A percentile compares a stretch with the other conserved stretches of the same genome.
These are phyloP conservation scores for Royoungia palumana DNA, from an alignment of 768 basidiomycete genomes.

Conservation along the genomic window DNA sequence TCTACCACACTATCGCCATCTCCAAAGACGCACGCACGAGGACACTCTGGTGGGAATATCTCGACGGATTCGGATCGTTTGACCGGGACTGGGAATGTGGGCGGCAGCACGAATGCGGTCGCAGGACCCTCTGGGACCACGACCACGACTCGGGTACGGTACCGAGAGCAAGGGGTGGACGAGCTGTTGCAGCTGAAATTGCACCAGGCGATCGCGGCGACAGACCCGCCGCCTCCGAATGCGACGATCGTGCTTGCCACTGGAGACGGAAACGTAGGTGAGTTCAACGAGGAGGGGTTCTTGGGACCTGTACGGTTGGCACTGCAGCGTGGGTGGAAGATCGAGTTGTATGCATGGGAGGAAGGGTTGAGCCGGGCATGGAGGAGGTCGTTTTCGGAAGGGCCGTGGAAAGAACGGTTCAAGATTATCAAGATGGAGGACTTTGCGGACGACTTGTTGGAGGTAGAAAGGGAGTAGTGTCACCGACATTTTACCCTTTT, in stretches of 20 bases:
- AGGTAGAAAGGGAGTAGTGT: constrained; percentile 32
- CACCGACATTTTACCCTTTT: constrained; percentile 8
- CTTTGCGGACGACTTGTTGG: constrained; percentile 58
- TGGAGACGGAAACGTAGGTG: constrained; percentile 88
- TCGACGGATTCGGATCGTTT: constrained; percentile 28
- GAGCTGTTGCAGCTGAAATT: constrained; percentile 92
- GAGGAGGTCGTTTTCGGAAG: constrained; percentile 67
- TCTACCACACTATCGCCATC: background rate
- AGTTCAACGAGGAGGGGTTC: constrained; percentile 93
- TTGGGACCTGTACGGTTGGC: constrained; percentile 83
- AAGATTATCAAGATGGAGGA: constrained; percentile 63
- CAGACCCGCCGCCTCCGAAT: constrained; percentile 58
- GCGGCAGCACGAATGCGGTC: constrained; percentile 2
- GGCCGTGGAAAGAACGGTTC: constrained; percentile 41
- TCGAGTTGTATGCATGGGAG: constrained; percentile 95
- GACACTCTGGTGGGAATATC: constrained; percentile 18
- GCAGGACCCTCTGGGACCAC: constrained; percentile 15
- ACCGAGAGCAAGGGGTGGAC: constrained; percentile 92
- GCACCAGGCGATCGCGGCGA: constrained; percentile 76
- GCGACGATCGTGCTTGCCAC: constrained; percentile 89
- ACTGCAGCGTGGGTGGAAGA: constrained; percentile 85
- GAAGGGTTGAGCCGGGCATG: constrained; percentile 76
- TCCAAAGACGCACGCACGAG: constrained; percentile 13
- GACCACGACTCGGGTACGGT: constrained; percentile 47
- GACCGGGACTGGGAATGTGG: background rate